These are phyloP conservation scores for Ramaria sp. DNA, from an alignment of 768 basidiomycete species.

Conservation along the genomic window DNA sequence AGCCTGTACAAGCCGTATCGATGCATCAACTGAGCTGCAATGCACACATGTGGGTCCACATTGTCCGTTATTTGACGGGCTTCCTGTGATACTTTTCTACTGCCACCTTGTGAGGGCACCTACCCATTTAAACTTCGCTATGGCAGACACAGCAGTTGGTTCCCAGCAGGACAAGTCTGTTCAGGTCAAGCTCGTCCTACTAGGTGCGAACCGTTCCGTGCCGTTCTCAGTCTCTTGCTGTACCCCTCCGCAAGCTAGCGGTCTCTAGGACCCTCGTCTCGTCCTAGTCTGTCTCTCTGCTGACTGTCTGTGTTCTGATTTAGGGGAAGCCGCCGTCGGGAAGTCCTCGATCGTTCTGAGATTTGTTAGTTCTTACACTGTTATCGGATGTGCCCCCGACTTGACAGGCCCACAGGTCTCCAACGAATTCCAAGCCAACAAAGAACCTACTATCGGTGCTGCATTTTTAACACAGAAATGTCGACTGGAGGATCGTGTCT, in stretches of 20 bases:
- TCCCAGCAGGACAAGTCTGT: constrained; percentile 73
- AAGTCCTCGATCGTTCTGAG: constrained; percentile 98
- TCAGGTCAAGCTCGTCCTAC: constrained; percentile 94
- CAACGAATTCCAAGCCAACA: constrained; percentile 98
- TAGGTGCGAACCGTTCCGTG: constrained; percentile 46
- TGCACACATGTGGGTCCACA: neutral
- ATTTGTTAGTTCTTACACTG: constrained; percentile 48
- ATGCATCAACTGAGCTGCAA: too few species aligned
- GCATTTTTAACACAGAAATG: constrained; percentile 95
- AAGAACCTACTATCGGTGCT: constrained; percentile 96
- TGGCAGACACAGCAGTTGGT: constrained; percentile 69
- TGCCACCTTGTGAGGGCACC: neutral
- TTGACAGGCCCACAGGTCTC: constrained; percentile 46
- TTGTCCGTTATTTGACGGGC: neutral
- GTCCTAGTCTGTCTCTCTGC: neutral
- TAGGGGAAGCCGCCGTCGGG: constrained; percentile 97
- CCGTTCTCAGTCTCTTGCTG: neutral
- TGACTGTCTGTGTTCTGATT: neutral
- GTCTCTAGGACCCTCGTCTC: neutral
- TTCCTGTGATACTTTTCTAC: neutral
- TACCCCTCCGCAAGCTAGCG: neutral
- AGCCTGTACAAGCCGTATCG: too few species aligned
- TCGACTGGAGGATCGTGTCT: constrained; percentile 84
- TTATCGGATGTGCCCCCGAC: neutral
- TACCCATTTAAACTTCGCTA: constrained; percentile 17